Conservation (phyloP, 805 yeast genomes). For the Metschnikowia santaceciliae region DNA sequence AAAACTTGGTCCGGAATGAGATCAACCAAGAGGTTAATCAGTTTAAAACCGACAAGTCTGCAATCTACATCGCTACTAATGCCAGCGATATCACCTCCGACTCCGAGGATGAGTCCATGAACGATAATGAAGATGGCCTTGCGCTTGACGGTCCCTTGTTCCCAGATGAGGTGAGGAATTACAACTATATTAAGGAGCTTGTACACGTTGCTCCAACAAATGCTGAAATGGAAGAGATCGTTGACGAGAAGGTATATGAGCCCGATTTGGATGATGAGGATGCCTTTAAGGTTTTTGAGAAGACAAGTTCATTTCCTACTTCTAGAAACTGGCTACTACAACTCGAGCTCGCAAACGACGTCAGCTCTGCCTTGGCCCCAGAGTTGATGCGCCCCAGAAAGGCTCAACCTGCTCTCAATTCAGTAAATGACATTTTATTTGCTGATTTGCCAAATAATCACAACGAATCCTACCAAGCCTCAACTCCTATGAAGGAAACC, state of each 20-base stretch:
- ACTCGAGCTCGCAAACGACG: constrained; percentile 47
- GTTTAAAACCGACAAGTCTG: constrained; percentile 20
- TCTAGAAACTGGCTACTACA: constrained; percentile 66
- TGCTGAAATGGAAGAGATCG: constrained; percentile 33
- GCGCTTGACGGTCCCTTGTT: constrained; percentile 13
- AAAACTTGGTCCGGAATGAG: constrained; percentile 28
- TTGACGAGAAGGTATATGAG: constrained; percentile 66
- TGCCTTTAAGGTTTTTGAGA: constrained; percentile 33
- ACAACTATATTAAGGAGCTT: constrained; percentile 33
- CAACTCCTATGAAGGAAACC: constrained; percentile 22
- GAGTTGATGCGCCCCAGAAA: constrained; percentile 3
- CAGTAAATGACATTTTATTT: constrained; percentile 48
- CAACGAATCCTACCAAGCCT: constrained; percentile 16
- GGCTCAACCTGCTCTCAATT: constrained; percentile 24
- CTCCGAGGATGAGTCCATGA: constrained; percentile 19
- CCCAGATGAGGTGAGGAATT: constrained; percentile 17
- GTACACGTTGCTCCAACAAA: constrained; percentile 31
- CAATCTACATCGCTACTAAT: constrained; percentile 22
- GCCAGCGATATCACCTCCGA: constrained; percentile 33
- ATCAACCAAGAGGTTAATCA: constrained; percentile 24
- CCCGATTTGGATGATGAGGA: constrained; percentile 50
- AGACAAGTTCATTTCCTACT: constrained; percentile 43
- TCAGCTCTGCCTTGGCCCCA: constrained; percentile 40
- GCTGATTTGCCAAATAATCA: constrained; percentile 37
- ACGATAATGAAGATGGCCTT: constrained; percentile 10